Conservation (phyloP, 345 rosid genomes). For the Atalantia buxifolia region DNA sequence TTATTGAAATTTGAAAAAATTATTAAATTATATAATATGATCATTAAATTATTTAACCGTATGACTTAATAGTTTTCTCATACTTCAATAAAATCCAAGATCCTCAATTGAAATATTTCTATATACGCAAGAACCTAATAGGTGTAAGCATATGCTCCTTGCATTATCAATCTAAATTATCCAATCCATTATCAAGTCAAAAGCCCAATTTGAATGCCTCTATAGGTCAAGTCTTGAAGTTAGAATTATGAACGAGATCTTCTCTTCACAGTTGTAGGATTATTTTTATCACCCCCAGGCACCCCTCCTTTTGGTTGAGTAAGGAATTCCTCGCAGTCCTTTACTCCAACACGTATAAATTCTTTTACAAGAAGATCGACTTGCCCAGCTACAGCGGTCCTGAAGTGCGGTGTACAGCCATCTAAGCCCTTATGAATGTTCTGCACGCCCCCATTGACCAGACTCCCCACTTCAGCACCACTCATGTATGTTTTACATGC, state of each 20-base stretch:
- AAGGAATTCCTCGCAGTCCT: conserved; percentile 37
- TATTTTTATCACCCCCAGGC: neutral
- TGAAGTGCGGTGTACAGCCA: conserved; percentile 43
- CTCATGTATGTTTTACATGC: conserved; percentile 72
- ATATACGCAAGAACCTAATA: neutral
- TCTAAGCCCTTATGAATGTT: conserved; percentile 43
- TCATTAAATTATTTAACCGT: no score
- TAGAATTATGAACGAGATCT: neutral
- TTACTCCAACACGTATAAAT: conserved; percentile 48
- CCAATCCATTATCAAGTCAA: conserved; percentile 6
- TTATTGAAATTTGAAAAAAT: no score
- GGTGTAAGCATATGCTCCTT: conserved; percentile 1
- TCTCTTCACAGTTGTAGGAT: conserved; percentile 5
- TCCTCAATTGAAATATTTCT: no score
- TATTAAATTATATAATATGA: no score
- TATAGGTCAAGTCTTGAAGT: conserved; percentile 15
- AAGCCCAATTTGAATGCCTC: conserved; percentile 6
- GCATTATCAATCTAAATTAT: conserved; percentile 9
- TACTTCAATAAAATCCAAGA: rapidly evolving
- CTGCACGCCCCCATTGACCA: conserved; percentile 51
- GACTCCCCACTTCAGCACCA: conserved; percentile 67
- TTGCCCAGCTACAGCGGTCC: conserved; percentile 31
- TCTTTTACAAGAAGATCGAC: conserved; percentile 42
- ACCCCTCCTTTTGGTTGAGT: conserved; percentile 6
- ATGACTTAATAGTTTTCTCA: no score